These are phyloP conservation scores for Durio zibethinus DNA, from an alignment of 345 rosid species.

Conservation along the genomic window DNA sequence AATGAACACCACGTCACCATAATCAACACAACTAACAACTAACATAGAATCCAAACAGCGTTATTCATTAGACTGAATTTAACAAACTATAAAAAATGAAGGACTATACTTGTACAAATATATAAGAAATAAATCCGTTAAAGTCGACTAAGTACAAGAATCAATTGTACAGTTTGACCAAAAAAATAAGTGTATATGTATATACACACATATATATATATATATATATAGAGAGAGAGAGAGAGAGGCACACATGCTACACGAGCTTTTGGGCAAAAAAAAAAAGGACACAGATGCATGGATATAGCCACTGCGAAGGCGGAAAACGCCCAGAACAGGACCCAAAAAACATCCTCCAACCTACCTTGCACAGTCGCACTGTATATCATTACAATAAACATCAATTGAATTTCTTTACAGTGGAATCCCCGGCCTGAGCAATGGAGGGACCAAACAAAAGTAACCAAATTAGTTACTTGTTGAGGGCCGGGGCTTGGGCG, in stretches of 20 bases:
- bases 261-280: not conserved
- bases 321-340: not conserved
- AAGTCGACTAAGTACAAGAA: not conserved
- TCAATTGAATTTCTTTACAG: not conserved
- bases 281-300: not conserved
- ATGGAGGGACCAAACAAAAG: not conserved
- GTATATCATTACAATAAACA: not conserved
- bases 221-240: no score
- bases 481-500: constrained; percentile 59
- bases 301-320: not conserved
- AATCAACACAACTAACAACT: no score
- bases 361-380: not conserved
- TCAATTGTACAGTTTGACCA: not conserved
- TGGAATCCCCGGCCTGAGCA: not conserved
- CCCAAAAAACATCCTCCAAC: not conserved
- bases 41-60: no score
- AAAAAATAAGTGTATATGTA: no score
- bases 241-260: not conserved
- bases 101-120: no score
- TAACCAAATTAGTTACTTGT: constrained; percentile 33
- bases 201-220: no score
- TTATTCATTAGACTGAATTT: no score
- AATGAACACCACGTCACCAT: no score
- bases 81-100: no score
- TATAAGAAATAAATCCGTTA: no score